Percentiles rank a stretch among this genome's conserved stretches.
These are phyloP conservation scores for Lentinula sp. DNA, from an alignment of 768 basidiomycete genomes.

Conservation along the genomic window DNA sequence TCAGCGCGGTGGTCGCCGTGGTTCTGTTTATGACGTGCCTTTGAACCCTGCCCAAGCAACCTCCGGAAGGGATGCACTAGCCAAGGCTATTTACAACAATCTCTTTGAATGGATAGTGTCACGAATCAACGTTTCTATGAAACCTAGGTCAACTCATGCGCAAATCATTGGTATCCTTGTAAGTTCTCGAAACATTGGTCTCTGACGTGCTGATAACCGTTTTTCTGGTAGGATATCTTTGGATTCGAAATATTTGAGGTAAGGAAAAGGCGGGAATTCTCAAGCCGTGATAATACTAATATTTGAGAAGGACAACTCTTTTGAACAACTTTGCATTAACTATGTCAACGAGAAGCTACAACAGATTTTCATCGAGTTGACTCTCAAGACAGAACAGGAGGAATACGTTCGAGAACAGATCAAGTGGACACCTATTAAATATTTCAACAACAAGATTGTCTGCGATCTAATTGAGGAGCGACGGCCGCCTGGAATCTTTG, in stretches of 20 bases:
- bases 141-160: constrained; percentile 62
- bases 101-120: constrained; percentile 99
- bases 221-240: constrained; percentile 75
- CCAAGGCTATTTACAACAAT: constrained; percentile 98
- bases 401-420: constrained; percentile 98
- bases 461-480: constrained; percentile 98
- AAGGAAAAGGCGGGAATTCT: constrained; percentile 8
- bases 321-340: constrained; percentile 99
- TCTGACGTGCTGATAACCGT: not conserved
- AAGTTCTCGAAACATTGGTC: constrained; percentile 15
- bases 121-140: constrained; percentile 94
- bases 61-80: constrained; percentile 84
- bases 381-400: constrained; percentile 98
- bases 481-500: constrained; percentile 94
- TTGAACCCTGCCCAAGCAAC: constrained; percentile 87
- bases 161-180: constrained; percentile 93
- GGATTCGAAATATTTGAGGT: constrained; percentile 99
- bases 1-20: constrained; percentile 83
- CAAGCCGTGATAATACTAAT: not conserved
- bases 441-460: constrained; percentile 97
- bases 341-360: constrained; percentile 99
- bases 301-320: constrained; percentile 73
- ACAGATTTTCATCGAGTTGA: constrained; percentile 98
- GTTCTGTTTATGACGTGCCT: constrained; percentile 96
- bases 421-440: constrained; percentile 99